Evolutionary conservation across 768 basidiomycete genomes (phyloP), one percentile per base, ranked within the genome.

Genomic region (Tricholomella constricta): DNA sequence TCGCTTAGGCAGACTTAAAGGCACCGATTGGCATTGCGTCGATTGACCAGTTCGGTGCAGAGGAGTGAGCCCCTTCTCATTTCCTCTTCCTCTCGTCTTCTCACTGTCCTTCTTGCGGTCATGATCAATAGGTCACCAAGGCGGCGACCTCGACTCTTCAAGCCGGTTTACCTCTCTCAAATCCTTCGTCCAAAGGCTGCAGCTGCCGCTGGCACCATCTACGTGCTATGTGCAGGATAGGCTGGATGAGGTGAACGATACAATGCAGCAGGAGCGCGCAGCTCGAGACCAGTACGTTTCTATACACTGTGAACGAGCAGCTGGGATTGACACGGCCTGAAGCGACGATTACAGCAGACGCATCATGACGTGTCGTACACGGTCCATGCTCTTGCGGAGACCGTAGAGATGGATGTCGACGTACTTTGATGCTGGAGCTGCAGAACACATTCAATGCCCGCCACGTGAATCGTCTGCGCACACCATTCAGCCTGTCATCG

Each of bases 321-420:
- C 32, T 40, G 4, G 44, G 23, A 22, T 38, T 48, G 29, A 48
- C 37, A n/a, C 51, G 12, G 91, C 59, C 71, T 94, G 23, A 79
- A 82, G 46, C 75, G 83, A 41, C 77, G 93, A 31, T 95, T 92
- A 66, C 75, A 78, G 29, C 84, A 89, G 56, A 91, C 85, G 22
- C 86, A 89, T 58, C 83, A 90, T 52, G 87, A 94, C 62, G 77
- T 82, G 19, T 82, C 86, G 6, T 95, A 84, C 63, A 92, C 88
- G 0, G 74, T 88, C 43, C 82, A 88, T 64, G 84, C 87, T 0
- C 76, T 88, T 32, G 68, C 90, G 15, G 85, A 86, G 2, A 85
- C 85, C 1, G 72, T 76, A 22, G 82, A 81, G 26, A 87, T 93
- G 82, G 84, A 93, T 57, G 87, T 93, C 15, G 91, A 93, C 57